Evolutionary conservation across 2,329 filamentous ascomycete genomes (phyloP).

Genomic region (Pseudocercospora macadamiae): DNA sequence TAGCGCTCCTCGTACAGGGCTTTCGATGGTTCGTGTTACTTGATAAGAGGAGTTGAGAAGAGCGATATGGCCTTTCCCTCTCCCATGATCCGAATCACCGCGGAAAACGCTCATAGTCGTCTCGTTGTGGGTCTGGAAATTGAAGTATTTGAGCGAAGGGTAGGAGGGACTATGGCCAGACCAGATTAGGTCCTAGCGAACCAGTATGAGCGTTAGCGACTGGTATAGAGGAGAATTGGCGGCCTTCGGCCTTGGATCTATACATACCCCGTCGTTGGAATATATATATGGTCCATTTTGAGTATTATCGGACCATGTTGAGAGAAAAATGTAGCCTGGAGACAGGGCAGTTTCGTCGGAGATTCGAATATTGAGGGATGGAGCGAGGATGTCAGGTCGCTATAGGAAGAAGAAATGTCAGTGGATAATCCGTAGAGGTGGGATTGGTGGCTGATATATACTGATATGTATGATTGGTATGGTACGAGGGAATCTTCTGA

Average conservation of each 20-base stretch:
- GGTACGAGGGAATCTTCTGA: not conserved
- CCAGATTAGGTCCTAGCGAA: slow-evolving; percentile 5
- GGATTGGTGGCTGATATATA: not conserved
- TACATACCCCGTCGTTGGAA: not conserved
- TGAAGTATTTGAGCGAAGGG: slow-evolving; percentile 9
- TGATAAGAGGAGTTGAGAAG: slow-evolving; percentile 34
- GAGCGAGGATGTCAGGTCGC: slow-evolving; percentile 27
- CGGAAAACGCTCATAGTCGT: slow-evolving; percentile 3
- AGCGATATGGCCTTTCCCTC: slow-evolving; percentile 8
- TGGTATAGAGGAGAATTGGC: not conserved
- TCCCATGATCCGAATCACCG: slow-evolving; percentile 3
- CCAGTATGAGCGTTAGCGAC: not conserved
- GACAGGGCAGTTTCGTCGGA: slow-evolving; percentile 13
- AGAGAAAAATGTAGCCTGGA: slow-evolving; percentile 19
- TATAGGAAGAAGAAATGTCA: not conserved
- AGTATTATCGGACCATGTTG: not conserved
- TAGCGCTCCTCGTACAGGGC: slow-evolving; percentile 31
- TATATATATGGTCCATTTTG: not conserved
- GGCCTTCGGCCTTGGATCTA: no score
- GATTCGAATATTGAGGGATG: slow-evolving; percentile 21
- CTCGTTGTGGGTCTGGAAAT: slow-evolving; percentile 5
- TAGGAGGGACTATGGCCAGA: slow-evolving; percentile 9
- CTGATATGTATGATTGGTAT: not conserved
- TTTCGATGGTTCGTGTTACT: slow-evolving; percentile 40
- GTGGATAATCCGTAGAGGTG: not conserved